phyloP scores from a whole-genome alignment of 208 protist species.

The Herpetomonas samuelpessoai region DNA sequence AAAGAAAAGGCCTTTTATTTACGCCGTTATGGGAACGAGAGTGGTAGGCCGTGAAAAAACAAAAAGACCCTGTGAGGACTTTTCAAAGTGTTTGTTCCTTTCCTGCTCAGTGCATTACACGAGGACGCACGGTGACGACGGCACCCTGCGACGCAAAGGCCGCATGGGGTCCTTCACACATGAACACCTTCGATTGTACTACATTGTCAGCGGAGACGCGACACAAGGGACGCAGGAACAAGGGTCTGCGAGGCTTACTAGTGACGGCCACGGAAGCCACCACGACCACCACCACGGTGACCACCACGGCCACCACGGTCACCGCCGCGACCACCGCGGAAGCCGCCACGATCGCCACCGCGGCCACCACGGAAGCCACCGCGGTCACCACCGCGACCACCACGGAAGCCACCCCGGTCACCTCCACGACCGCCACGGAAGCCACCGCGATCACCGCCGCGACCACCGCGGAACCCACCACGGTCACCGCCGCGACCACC shows the following conservation, averaged over 20 bases:
- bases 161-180: too few relatives aligned
- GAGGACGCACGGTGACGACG: too few relatives aligned
- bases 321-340: constrained; percentile 58
- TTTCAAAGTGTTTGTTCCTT: too few relatives aligned
- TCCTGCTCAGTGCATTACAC: too few relatives aligned
- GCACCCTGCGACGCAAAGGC: too few relatives aligned
- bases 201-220: neutral
- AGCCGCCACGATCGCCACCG: constrained; percentile 52
- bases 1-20: too few relatives aligned
- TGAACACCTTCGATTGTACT: too few relatives aligned
- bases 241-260: too few relatives aligned
- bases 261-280: constrained; percentile 56
- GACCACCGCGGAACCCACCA: constrained; percentile 27
- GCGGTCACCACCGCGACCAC: constrained; percentile 39
- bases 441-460: constrained; percentile 22
- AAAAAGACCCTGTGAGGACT: too few relatives aligned
- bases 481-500: constrained; percentile 42
- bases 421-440: constrained; percentile 32
- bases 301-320: constrained; percentile 61
- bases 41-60: too few relatives aligned
- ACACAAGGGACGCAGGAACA: too few relatives aligned
- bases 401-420: constrained; percentile 27
- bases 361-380: constrained; percentile 43
- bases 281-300: constrained; percentile 45
- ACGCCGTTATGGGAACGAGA: too few relatives aligned